Conservation (phyloP, 192 early-diverging fungal species). For the Gaertneriomyces semiglobifer region DNA sequence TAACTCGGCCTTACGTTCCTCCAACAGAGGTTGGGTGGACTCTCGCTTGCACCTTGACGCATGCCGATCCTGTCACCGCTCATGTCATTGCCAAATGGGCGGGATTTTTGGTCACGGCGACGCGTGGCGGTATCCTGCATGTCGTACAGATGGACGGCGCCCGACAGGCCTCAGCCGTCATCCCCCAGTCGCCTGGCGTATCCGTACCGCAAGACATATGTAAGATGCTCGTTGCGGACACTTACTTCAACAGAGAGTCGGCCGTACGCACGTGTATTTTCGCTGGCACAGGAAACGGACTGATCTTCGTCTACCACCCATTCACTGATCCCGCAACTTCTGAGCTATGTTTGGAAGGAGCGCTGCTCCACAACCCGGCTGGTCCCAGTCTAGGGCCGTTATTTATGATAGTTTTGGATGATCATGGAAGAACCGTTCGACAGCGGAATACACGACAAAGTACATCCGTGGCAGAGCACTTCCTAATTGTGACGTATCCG, state of each 20-base stretch:
- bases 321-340: not conserved
- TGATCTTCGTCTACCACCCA: not conserved
- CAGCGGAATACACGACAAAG: not conserved
- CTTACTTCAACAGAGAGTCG: not conserved
- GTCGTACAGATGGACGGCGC: not conserved
- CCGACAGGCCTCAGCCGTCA: not conserved
- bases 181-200: not conserved
- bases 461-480: conserved; percentile 3
- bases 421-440: conserved; percentile 12
- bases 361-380: not conserved
- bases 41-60: no score
- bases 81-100: no score
- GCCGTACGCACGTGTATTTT: conserved; percentile 3
- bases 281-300: not conserved
- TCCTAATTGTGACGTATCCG: conserved; percentile 1
- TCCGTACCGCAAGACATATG: no score
- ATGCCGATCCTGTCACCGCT: no score
- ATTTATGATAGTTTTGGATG: conserved; percentile 9
- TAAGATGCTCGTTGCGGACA: not conserved
- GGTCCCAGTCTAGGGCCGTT: not conserved
- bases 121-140: not conserved
- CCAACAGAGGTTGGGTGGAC: no score
- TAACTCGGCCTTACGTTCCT: no score
- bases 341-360: conserved; percentile 1
- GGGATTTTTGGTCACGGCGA: not conserved